phyloP scores from a whole-genome alignment of 2,329 filamentous ascomycete species.

The Colletotrichum sansevieriae region DNA sequence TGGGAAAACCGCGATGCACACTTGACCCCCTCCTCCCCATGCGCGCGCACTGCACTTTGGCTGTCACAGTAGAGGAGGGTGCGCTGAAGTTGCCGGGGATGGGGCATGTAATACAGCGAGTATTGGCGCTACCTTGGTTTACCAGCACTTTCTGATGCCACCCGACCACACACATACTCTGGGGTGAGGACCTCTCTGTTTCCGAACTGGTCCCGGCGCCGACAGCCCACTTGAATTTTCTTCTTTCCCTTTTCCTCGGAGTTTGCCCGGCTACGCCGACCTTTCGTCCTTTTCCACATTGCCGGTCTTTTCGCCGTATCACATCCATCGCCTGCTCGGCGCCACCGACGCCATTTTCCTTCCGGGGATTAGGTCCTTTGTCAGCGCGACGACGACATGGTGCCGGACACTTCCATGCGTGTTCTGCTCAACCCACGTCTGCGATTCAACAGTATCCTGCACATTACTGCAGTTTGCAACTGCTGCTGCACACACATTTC shows the following conservation, averaged over 20 bases:
- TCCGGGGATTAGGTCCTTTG: not conserved
- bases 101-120: too few relatives aligned
- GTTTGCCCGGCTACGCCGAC: not conserved
- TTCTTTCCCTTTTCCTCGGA: too few relatives aligned
- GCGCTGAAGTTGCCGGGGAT: too few relatives aligned
- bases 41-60: too few relatives aligned
- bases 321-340: not conserved
- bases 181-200: not conserved
- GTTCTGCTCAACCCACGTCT: not conserved
- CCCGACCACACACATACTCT: too few relatives aligned
- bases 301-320: not conserved
- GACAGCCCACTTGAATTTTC: not conserved
- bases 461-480: too few relatives aligned
- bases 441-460: not conserved
- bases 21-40: too few relatives aligned
- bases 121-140: too few relatives aligned
- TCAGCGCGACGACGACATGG: constrained; percentile 25
- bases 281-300: not conserved
- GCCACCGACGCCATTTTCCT: constrained; percentile 29
- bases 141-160: too few relatives aligned
- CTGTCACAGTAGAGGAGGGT: too few relatives aligned
- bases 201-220: not conserved
- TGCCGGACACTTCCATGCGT: constrained; percentile 5
- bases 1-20: too few relatives aligned
- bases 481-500: not conserved